A percentile compares a stretch with the other conserved stretches of the same genome.
These are phyloP conservation scores for Ceratobasidium sp. DNA, from an alignment of 1,284 basidiomycete species.

Conservation along the genomic window DNA sequence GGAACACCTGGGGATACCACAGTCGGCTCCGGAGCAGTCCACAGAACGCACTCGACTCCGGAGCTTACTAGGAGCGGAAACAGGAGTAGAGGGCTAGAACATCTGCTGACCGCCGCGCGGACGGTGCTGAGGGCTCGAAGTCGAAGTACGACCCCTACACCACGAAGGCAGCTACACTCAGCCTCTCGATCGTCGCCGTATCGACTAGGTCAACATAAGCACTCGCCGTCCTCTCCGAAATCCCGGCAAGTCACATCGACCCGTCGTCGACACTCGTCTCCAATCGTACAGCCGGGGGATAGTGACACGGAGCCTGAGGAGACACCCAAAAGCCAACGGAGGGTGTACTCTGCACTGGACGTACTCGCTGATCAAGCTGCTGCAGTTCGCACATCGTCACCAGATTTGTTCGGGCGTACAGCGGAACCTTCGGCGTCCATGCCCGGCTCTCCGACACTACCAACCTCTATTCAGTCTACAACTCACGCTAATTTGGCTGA, in stretches of 20 bases:
- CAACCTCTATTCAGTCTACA: background rate
- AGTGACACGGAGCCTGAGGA: slow-evolving; percentile 40
- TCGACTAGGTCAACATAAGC: background rate
- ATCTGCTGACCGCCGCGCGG: slow-evolving; percentile 35
- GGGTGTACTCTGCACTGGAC: slow-evolving; percentile 42
- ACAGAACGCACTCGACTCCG: slow-evolving; percentile 31
- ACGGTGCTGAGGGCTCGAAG: slow-evolving; percentile 40
- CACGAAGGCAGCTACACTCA: slow-evolving; percentile 26
- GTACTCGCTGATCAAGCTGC: slow-evolving; percentile 40
- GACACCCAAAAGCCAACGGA: slow-evolving; percentile 4
- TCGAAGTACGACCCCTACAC: slow-evolving; percentile 41
- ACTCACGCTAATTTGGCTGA: background rate
- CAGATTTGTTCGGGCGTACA: background rate
- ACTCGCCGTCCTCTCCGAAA: slow-evolving; percentile 22
- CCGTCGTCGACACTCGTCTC: slow-evolving; percentile 37
- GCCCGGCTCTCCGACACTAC: slow-evolving; percentile 4
- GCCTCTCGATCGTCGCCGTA: slow-evolving; percentile 31
- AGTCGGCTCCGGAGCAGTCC: background rate
- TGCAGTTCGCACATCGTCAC: slow-evolving; percentile 34
- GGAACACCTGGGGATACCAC: background rate
- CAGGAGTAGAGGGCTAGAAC: slow-evolving; percentile 26
- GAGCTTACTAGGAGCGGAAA: slow-evolving; percentile 2
- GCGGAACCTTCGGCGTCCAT: background rate
- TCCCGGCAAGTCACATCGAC: background rate
- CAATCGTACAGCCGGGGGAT: slow-evolving; percentile 14